Conservation (phyloP, 768 basidiomycete genomes). For the Scleroderma citrinum region DNA sequence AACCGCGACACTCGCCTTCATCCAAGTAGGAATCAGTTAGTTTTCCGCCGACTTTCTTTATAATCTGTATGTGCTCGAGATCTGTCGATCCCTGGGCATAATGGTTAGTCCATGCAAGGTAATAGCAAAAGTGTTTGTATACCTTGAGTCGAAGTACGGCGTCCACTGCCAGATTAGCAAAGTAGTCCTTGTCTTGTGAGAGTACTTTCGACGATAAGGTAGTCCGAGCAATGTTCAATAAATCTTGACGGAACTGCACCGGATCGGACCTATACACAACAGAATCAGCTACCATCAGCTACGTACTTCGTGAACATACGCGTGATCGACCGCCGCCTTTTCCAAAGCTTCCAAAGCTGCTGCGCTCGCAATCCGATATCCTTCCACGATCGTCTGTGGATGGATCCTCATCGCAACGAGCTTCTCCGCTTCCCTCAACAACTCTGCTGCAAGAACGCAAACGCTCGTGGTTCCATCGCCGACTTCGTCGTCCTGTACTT, state of each 20-base stretch:
- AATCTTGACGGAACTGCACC: constrained; percentile 74
- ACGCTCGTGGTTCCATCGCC: constrained; percentile 94
- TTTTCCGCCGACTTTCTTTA: constrained; percentile 99
- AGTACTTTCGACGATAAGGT: constrained; percentile 95
- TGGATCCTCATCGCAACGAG: constrained; percentile 89
- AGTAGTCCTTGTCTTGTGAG: constrained; percentile 95
- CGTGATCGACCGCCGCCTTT: constrained; percentile 74
- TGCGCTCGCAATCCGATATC: constrained; percentile 85
- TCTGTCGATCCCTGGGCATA: constrained; percentile 81
- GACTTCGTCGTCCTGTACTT: constrained; percentile 99
- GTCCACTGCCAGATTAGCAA: constrained; percentile 95
- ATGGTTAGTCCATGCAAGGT: neutral
- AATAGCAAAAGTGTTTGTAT: neutral
- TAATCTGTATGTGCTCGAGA: constrained; percentile 97
- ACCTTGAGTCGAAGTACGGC: constrained; percentile 92
- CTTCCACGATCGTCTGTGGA: constrained; percentile 97
- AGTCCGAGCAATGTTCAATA: constrained; percentile 95
- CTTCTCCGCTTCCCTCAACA: constrained; percentile 93
- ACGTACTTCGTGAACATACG: constrained; percentile 42
- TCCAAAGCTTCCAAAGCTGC: constrained; percentile 85
- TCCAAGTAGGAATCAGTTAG: constrained; percentile 97
- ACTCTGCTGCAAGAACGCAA: constrained; percentile 86
- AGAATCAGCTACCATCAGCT: neutral
- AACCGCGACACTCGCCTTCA: constrained; percentile 54
- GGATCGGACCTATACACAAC: constrained; percentile 53